These are phyloP conservation scores for Ceratobasidium sp. DNA, from an alignment of 1,284 basidiomycete species.

Conservation along the genomic window DNA sequence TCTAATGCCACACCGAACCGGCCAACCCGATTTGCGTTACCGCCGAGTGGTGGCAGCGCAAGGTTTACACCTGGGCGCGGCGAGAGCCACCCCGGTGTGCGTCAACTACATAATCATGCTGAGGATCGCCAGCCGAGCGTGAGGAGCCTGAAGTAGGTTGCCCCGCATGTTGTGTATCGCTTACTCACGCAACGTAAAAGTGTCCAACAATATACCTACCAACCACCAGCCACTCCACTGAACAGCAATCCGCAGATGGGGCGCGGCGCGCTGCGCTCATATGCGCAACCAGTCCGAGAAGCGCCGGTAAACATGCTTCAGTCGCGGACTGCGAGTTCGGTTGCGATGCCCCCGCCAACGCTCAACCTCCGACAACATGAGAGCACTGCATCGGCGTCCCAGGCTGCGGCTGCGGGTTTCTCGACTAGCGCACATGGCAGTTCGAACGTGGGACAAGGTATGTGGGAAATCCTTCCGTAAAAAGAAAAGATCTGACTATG, in stretches of 20 bases:
- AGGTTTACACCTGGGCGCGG: no score
- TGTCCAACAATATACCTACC: constrained; percentile 11
- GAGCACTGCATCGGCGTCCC: not conserved
- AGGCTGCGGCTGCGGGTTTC: not conserved
- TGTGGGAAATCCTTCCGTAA: not conserved
- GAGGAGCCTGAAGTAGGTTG: constrained; percentile 6
- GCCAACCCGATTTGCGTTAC: not conserved
- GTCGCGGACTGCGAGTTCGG: not conserved
- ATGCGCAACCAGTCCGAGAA: not conserved
- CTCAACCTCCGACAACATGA: not conserved
- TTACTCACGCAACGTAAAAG: constrained; percentile 12
- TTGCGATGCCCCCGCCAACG: constrained; percentile 19
- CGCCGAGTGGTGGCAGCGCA: not conserved
- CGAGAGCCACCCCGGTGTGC: not conserved
- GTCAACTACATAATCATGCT: not conserved
- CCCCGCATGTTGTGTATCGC: not conserved
- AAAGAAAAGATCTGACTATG: not conserved
- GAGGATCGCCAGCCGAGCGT: not conserved
- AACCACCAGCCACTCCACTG: constrained; percentile 12
- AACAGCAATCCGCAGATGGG: not conserved
- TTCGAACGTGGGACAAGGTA: not conserved
- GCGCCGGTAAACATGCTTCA: not conserved
- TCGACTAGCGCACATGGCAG: not conserved
- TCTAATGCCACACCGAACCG: constrained; percentile 1
- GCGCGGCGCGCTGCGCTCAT: not conserved